Percentiles rank a stretch among this genome's conserved stretches.
These are phyloP conservation scores for Fusarium anguioides DNA, from an alignment of 2,329 filamentous ascomycete species.

Conservation along the genomic window DNA sequence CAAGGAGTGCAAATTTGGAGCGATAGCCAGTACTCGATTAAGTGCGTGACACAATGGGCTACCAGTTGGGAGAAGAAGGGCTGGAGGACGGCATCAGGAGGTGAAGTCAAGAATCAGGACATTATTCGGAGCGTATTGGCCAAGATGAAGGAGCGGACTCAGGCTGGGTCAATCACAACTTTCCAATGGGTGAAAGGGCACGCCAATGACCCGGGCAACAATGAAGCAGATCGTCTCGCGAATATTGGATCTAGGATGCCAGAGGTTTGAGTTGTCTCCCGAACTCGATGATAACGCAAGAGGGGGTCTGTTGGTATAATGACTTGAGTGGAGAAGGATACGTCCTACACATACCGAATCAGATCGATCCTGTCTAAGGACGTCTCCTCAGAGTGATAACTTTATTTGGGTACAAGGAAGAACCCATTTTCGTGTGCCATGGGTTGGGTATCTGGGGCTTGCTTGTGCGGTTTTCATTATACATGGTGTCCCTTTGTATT, in stretches of 20 bases:
- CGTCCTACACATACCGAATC: background rate
- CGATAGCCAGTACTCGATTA: slow-evolving; percentile 92
- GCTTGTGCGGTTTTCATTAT: background rate
- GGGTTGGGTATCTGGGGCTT: background rate
- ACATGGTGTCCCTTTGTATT: background rate
- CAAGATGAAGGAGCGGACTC: slow-evolving; percentile 76
- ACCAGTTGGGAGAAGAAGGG: slow-evolving; percentile 77
- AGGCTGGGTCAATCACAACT: slow-evolving; percentile 68
- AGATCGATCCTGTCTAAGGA: background rate
- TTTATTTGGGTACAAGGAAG: background rate
- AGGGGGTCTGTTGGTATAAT: background rate
- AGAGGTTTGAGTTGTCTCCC: slow-evolving; percentile 1
- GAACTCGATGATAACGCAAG: background rate
- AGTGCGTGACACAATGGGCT: slow-evolving; percentile 89
- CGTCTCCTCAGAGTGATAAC: background rate
- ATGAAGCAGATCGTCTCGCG: slow-evolving; percentile 82
- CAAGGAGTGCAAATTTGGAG: slow-evolving; percentile 80
- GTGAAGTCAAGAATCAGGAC: slow-evolving; percentile 87
- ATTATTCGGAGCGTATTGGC: slow-evolving; percentile 78
- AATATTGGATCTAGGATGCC: slow-evolving; percentile 58
- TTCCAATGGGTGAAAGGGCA: slow-evolving; percentile 96
- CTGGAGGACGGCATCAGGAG: slow-evolving; percentile 80
- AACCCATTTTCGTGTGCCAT: background rate
- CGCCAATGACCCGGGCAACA: slow-evolving; percentile 76
- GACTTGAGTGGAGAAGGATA: background rate